Base-by-base conservation (phyloP, 495 filamentous ascomycete genomes). In the Paragyromitra xinjiangensis region DNA sequence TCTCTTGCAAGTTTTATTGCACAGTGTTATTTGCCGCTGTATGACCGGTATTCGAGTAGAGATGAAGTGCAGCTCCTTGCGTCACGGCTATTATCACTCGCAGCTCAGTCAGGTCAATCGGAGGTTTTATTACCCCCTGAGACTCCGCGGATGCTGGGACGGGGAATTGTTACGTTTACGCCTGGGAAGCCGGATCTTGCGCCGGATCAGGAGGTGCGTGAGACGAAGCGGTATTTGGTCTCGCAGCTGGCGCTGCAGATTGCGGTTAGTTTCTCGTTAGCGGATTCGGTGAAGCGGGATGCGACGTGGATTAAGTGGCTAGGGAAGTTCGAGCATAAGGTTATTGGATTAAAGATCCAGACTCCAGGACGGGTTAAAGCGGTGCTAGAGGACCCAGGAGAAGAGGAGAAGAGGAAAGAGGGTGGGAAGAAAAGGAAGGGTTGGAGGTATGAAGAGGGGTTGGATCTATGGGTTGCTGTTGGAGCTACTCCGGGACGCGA, bases 401-500 rank as follows among this genome's bases (percentile, higher is more conserved):
- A 44, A 19, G 59, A 24, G 44, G 39, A 8, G 39, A 40, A 19
- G 6, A 59, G 19, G 61, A 39, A 26, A 44, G 29, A 44, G 53
- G 34, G 12, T 34, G 29, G 24, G 19, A 39, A 71, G 22, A 63
- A 64, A 34, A 39, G 80, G 22, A 81, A 82, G 29, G 80, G 80
- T 14, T 82, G 80, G 80, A 53, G 79, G 42, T 82, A 73, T 34
- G 80, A 82, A 63, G 80, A 82, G 7, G 80, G 80, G 22, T 53
- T 82, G 16, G 75, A 72, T 9, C 48, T 82, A n/a, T 82, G 80
- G 80, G 80, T 82, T 39, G 66, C 75, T 40, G 58, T 79, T n/a
- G 80, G 80, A 7, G 75, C 69, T 2, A 82, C 80, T n/a, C 80
- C 80, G 0, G 79, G 75, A 7, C 39, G 62, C 19, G 61, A 48